Conservation (phyloP, 169 alveolate species). For the Babesia caballi region DNA sequence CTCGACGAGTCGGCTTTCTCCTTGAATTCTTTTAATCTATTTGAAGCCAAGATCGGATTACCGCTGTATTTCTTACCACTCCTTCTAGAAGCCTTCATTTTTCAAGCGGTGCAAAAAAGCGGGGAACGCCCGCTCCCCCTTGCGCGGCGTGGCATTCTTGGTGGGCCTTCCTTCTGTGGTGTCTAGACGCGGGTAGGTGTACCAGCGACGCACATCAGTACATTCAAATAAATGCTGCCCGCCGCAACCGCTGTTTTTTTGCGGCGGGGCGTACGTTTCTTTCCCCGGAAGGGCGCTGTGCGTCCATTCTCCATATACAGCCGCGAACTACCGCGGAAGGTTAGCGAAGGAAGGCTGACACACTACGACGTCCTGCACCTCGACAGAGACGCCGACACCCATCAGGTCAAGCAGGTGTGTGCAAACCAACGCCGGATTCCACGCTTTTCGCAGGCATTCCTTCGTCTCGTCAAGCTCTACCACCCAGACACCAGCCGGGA, state of each 20-base stretch:
- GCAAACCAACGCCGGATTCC: not conserved
- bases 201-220: no score
- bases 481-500: conserved; percentile 58
- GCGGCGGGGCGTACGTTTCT: not conserved
- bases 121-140: no score
- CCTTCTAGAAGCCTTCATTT: no score
- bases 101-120: no score
- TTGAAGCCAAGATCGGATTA: no score
- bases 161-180: not conserved
- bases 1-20: no score
- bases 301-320: conserved; percentile 17
- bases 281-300: not conserved
- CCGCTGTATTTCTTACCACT: no score
- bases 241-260: not conserved
- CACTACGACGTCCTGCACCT: conserved; percentile 56
- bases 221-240: not conserved
- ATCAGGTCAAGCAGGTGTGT: conserved; percentile 41
- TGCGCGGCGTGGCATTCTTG: no score
- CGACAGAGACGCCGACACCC: conserved; percentile 5
- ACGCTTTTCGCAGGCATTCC: conserved; percentile 32
- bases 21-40: no score
- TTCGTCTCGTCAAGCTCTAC: conserved; percentile 41
- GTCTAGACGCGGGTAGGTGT: not conserved
- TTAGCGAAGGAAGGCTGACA: conserved; percentile 46
- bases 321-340: not conserved